Evolutionary conservation across 257 asterid species (phyloP).

Genomic region (Nicotiana noctiflora): DNA sequence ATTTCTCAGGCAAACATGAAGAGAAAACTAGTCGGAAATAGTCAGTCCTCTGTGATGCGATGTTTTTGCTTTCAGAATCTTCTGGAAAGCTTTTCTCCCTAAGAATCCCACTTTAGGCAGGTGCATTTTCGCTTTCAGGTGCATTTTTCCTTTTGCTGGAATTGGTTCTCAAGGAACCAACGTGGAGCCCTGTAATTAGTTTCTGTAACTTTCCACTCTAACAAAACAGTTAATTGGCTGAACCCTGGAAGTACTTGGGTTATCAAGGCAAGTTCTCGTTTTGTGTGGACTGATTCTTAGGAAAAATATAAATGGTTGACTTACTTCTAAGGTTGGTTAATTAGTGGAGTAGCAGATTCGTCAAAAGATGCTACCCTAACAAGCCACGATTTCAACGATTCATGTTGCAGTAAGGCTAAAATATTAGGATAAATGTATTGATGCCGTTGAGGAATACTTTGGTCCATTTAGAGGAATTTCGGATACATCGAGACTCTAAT

Average conservation of each 20-base stretch:
- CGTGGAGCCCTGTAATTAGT: slow-evolving; percentile 1
- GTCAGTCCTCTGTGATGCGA: background rate
- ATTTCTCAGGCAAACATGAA: background rate
- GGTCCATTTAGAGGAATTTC: background rate
- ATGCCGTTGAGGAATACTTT: background rate
- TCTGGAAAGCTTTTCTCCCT: background rate
- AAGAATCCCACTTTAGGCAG: background rate
- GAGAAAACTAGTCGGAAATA: background rate
- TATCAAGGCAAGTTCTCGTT: background rate
- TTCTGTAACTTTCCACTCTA: background rate
- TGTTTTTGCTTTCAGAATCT: background rate
- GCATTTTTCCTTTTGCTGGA: background rate
- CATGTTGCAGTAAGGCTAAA: background rate
- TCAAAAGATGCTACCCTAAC: background rate
- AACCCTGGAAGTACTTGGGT: background rate
- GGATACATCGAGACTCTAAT: background rate
- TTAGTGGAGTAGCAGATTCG: background rate
- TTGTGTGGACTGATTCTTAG: background rate
- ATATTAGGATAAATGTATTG: background rate
- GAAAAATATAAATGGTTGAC: background rate
- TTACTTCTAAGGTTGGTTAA: background rate
- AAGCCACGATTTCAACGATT: background rate
- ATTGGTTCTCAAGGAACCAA: background rate
- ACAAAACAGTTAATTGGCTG: background rate
- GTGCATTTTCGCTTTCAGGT: background rate